Percentiles rank a stretch among this genome's conserved stretches.
Evolutionary conservation across 2,329 filamentous ascomycete genomes (phyloP).

Genomic region (Emergomyces pasteurianus): DNA sequence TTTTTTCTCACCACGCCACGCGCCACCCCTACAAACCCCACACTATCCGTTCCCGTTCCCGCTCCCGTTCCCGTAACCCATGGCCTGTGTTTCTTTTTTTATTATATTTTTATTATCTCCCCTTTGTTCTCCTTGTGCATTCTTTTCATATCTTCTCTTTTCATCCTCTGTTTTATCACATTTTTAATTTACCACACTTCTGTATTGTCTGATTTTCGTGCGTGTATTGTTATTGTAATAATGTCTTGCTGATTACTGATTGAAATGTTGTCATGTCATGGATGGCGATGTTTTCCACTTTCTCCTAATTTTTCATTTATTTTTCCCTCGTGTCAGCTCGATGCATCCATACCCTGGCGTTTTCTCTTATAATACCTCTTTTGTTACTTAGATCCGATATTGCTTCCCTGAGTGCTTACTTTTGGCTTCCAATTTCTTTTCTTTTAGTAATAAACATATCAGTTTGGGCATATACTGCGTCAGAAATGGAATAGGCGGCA

Average conservation of each 20-base stretch:
- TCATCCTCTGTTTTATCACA: not conserved
- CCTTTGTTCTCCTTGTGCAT: not conserved
- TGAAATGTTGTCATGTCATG: not conserved
- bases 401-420: not conserved
- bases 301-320: not conserved
- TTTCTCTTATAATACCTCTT: not conserved
- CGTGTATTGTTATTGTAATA: not conserved
- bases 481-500: not conserved
- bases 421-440: not conserved
- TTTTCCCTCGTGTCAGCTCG: not conserved
- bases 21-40: not conserved
- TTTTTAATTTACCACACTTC: not conserved
- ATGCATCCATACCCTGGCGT: constrained; percentile 3
- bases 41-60: not conserved
- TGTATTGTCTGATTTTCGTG: not conserved
- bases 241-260: not conserved
- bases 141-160: not conserved
- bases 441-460: not conserved
- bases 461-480: not conserved
- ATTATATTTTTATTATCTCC: too few species aligned
- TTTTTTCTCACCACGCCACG: not conserved
- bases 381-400: not conserved
- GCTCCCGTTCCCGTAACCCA: too few species aligned
- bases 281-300: not conserved
- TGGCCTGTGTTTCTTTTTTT: too few species aligned